phyloP scores from a whole-genome alignment of 2,329 filamentous ascomycete species.

The Thermothelomyces thermophilus region DNA sequence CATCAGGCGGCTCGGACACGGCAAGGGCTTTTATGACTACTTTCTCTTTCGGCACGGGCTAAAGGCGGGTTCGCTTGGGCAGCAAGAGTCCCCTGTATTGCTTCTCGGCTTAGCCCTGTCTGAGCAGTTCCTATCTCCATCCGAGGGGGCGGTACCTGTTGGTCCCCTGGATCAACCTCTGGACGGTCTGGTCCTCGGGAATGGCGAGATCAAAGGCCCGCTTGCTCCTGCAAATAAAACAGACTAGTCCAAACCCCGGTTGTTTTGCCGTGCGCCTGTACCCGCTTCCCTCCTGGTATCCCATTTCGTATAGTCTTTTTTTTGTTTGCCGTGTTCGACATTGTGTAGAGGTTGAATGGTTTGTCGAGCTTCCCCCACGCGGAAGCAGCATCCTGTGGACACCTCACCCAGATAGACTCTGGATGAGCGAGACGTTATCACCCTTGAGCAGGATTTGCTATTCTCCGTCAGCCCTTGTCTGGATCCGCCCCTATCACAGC shows the following conservation, averaged over 20 bases:
- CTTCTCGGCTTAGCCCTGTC: constrained; percentile 73
- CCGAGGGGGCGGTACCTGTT: constrained; percentile 62
- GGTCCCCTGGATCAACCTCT: constrained; percentile 71
- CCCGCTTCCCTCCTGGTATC: constrained; percentile 13
- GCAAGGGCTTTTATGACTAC: constrained; percentile 94
- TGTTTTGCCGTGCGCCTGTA: constrained; percentile 34
- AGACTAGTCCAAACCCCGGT: constrained; percentile 50
- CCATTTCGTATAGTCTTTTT: constrained; percentile 11
- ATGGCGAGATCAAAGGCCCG: constrained; percentile 50
- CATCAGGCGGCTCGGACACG: constrained; percentile 78
- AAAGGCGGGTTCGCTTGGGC: constrained; percentile 33
- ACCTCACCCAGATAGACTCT: constrained; percentile 36
- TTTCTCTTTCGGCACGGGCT: constrained; percentile 70
- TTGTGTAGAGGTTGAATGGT: constrained; percentile 10
- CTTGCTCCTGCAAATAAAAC: constrained; percentile 24
- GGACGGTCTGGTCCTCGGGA: constrained; percentile 68
- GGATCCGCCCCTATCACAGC: neutral
- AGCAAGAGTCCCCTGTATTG: constrained; percentile 37
- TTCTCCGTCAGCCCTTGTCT: constrained; percentile 23
- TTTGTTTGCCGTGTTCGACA: neutral
- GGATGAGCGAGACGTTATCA: constrained; percentile 81
- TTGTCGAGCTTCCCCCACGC: neutral
- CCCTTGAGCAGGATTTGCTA: constrained; percentile 83
- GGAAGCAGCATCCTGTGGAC: neutral
- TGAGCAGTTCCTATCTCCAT: constrained; percentile 69